Evolutionary conservation across 2,329 filamentous ascomycete species (phyloP), one percentile per base, ranked within the genome.

Genomic region (Sporothrix curviconia): DNA sequence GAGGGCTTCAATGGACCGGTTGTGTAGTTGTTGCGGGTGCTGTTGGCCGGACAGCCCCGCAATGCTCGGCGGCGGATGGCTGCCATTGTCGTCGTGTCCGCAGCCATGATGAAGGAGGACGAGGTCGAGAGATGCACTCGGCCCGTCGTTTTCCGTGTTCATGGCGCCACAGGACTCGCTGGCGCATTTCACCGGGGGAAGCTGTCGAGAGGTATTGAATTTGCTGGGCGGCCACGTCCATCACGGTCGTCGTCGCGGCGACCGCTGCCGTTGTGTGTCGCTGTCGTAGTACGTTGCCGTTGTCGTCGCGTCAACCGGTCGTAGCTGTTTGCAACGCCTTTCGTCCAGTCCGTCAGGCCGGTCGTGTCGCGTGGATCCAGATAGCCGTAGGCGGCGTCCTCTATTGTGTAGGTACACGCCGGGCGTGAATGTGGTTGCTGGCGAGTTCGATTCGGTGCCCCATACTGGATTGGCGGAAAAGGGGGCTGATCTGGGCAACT

Each of bases 391-490:
- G 56, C 25, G 9, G 46, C 19, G 17, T 54, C 54, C n/a, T 32
- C 60, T 59, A 32, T 57, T 50, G 30, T 60, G 56, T 7, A 62
- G 51, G 37, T 60, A 62, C 34, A 57, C 58, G 22, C 60, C 58
- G 8, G 60, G 60, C 6, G 58, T 40, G 12, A 57, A 62, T 3
- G 56, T 56, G 47, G 58, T 34, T n/a, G 17, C 22, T 32, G 6
- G 56, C 32, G 28, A 47, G 50, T 11, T 40, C 51, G 19, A 17
- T 36, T 56, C 54, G 24, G 49, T 12, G 12, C 15, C 37, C 60
- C 60, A 62, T 46, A 46, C 42, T 30, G 51, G 17, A 30, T 24
- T 34, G 7, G 12, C 39, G 14, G n/a, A 59, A 55, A 7, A 55
- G 24, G 3, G 17, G 24, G 17, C 37, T 57, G 1, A 46, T n/a